Base-by-base conservation (phyloP, 495 filamentous ascomycete genomes). In the Achaetomiella virescens region DNA sequence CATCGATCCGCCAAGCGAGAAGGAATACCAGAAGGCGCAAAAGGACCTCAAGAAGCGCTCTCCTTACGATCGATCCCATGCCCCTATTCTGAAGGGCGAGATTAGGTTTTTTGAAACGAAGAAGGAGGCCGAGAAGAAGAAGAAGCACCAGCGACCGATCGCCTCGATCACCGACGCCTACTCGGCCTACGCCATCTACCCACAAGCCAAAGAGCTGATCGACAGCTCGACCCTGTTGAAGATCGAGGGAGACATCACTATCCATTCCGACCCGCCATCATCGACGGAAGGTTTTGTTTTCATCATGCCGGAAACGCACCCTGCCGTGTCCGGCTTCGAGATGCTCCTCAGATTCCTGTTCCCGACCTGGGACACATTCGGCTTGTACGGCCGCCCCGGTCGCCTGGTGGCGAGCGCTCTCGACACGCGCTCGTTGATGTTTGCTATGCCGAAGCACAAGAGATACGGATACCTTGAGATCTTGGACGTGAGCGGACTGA, bases 291-390 rank as follows among this genome's bases (percentile, higher is more conserved):
- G 95, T 2, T 95, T 95, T 63, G 89, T 99, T 3, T 99, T 97
- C 65, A 85, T 97, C 59, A 96, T 97, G 95, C 95, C 93, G 2
- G 93, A 99, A 68, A 81, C 83, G 3, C 92, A 90, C 67, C 85
- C 91, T 29, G 91, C 89, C 2, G 88, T 99, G 12, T 85, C 84
- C 53, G 95, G 95, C 2, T 96, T 97, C 60, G 93, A 99, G 66
- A 96, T 90, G 76, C 89, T 97, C 82, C 78, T 99, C n/a, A 83
- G 89, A 27, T 97, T 88, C 73, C 73, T 99, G 8, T 93, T 99
- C 62, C 93, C 95, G 0, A 88, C 89, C 0, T 99, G 89, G 73
- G 93, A 99, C 65, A 88, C 89, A 0, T 97, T 96, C 69, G 85
- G 80, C 22, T 76, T 97, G 14, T 99, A 99, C 61, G 93, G 93